Base-by-base conservation (phyloP, 495 filamentous ascomycete species). In the Viridothelium virens region DNA sequence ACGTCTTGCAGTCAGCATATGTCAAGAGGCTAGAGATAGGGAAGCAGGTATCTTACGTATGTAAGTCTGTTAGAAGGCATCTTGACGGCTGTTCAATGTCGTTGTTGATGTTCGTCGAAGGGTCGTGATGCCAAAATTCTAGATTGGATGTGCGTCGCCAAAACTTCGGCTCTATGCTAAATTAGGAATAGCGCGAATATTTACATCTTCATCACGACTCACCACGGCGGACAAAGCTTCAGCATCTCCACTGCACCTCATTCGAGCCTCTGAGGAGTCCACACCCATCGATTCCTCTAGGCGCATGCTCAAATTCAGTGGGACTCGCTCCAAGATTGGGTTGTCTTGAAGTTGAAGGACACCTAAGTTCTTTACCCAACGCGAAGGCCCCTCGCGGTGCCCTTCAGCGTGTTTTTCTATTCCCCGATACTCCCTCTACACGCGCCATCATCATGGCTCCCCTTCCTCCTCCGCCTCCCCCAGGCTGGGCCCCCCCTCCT, bases 401-500 rank as follows among this genome's bases (percentile, higher is more conserved):
- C n/a, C 31, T 36, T 59, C 53, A 59, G 53, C 53, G 53, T 31
- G 53, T 59, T 59, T 7, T 44, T 14, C 18, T 9, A 16, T 16
- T n/a, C 37, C 14, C 37, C 37, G 10, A 3, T 3, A 34, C 53
- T 34, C 36, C 33, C 53, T 14, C 36, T 59, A 7, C 7, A 3
- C 53, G 31, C 53, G 61, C 72, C 68, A 63, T 78, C 77, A 82
- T 71, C 68, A 96, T 96, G 92, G 88, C 90, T 68, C 91, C 86
- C 70, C 75, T 88, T 69, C 86, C 86, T 70, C 84, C 83, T 71
- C 62, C 77, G 74, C 91, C 92, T 59, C 90, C 90, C 61, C 90
- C 90, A 56, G 89, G 89, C 71, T 87, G 85, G 84, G 86, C 87
- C 67, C 82, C 85, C 50, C 87, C 88, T 68, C 88, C 90, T 67